phyloP scores from a whole-genome alignment of 352 stramenopile genomes.

The Pythium dissimile region DNA sequence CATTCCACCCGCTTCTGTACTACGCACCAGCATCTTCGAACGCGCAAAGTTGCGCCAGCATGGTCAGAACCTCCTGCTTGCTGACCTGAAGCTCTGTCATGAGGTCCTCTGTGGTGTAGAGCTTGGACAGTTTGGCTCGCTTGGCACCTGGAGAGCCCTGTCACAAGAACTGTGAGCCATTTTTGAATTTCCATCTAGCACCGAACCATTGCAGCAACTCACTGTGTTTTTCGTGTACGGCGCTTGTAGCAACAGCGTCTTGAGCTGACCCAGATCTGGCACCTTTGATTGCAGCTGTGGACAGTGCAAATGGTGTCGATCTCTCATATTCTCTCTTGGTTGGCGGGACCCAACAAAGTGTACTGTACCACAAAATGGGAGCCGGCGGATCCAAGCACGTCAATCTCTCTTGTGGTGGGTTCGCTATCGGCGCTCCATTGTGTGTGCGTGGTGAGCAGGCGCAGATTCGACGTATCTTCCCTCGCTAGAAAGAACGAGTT shows the following conservation, averaged over 20 bases:
- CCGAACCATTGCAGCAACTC: background rate
- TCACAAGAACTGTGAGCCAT: background rate
- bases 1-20: background rate
- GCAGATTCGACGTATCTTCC: constrained; percentile 81
- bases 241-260: constrained; percentile 58
- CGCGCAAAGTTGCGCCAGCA: constrained; percentile 58
- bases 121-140: constrained; percentile 42
- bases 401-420: constrained; percentile 31
- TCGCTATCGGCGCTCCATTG: constrained; percentile 31
- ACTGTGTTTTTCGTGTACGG: constrained; percentile 42
- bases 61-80: constrained; percentile 50
- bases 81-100: constrained; percentile 59
- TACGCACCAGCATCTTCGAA: constrained; percentile 60
- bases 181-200: background rate
- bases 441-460: constrained; percentile 57
- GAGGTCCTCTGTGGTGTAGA: constrained; percentile 66
- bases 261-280: constrained; percentile 50
- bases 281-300: constrained; percentile 60
- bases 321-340: background rate
- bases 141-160: constrained; percentile 27
- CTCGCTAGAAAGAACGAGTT: constrained; percentile 75
- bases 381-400: constrained; percentile 46
- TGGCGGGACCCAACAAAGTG: background rate
- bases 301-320: background rate
- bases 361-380: constrained; percentile 66